Percentiles rank a stretch among this genome's conserved stretches.
These are phyloP conservation scores for Camelina neglecta DNA, from an alignment of 345 rosid genomes.

Conservation along the genomic window DNA sequence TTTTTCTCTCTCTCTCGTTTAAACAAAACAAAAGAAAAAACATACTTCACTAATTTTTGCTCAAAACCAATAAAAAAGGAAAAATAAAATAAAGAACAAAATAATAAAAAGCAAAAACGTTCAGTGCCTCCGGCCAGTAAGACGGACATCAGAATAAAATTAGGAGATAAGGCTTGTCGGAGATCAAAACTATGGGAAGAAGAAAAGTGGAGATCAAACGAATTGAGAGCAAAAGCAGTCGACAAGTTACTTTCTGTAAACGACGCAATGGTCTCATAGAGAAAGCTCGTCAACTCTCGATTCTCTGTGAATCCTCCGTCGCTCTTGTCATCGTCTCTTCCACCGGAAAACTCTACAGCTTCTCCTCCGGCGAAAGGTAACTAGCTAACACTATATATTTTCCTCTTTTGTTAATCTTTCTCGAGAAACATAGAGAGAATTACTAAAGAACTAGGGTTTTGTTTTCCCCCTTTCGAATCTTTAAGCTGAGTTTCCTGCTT, in stretches of 20 bases:
- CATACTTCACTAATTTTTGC: not conserved
- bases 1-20: not conserved
- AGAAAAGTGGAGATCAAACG: constrained; percentile 68
- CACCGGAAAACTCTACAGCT: constrained; percentile 59
- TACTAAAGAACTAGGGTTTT: constrained; percentile 19
- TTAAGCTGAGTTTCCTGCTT: not conserved
- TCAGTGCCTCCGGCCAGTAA: constrained; percentile 6
- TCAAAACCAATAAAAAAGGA: not conserved
- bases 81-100: not conserved
- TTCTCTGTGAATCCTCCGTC: constrained; percentile 69
- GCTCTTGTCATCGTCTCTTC: constrained; percentile 61
- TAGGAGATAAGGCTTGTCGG: constrained; percentile 23
- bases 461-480: not conserved
- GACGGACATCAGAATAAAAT: constrained; percentile 7
- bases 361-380: constrained; percentile 58
- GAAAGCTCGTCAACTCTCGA: constrained; percentile 72
- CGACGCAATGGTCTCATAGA: constrained; percentile 68
- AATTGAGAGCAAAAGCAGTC: constrained; percentile 64
- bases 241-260: constrained; percentile 77
- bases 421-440: not conserved
- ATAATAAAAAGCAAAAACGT: not conserved
- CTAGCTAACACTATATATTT: not conserved
- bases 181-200: constrained; percentile 51
- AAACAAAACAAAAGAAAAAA: not conserved
- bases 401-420: constrained; percentile 1